A percentile compares a stretch with the other conserved stretches of the same genome.
These are phyloP conservation scores for Geotrichum ghanense DNA, from an alignment of 805 yeast species.

Conservation along the genomic window DNA sequence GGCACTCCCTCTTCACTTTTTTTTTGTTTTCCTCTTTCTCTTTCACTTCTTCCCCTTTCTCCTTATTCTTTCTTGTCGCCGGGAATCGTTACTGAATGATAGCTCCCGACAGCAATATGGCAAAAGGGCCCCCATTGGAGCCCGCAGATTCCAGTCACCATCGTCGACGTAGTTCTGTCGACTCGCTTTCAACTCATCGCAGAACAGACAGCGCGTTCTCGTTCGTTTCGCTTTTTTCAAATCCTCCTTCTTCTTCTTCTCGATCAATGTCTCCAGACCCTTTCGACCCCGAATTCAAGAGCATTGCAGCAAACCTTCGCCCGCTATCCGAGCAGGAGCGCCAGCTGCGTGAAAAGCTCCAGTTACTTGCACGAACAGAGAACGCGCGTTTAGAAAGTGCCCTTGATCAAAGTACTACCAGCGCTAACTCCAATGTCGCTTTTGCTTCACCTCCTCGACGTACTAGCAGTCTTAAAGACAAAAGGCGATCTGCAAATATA, in stretches of 20 bases:
- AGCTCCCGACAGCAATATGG: too few species aligned
- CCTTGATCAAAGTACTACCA: not conserved
- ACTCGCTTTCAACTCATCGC: not conserved
- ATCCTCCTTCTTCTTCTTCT: not conserved
- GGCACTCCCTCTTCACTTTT: too few species aligned
- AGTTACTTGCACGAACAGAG: slow-evolving; percentile 19
- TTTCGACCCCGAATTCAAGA: not conserved
- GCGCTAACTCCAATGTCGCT: too few species aligned
- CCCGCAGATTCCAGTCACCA: too few species aligned
- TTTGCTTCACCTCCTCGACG: too few species aligned
- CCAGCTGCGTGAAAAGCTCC: slow-evolving; percentile 17
- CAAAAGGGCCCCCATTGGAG: too few species aligned
- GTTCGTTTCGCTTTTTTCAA: not conserved
- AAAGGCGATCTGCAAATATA: slow-evolving; percentile 1
- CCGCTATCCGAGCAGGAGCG: slow-evolving; percentile 13
- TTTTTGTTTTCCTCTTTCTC: too few species aligned
- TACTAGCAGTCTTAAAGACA: too few species aligned
- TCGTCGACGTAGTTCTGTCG: not conserved
- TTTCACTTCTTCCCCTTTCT: too few species aligned
- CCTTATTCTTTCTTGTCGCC: too few species aligned
- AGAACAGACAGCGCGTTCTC: not conserved
- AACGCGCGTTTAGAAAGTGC: slow-evolving; percentile 17
- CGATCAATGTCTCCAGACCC: not conserved
- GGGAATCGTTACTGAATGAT: too few species aligned
- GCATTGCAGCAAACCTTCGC: not conserved